Percentiles rank a stretch among this genome's conserved stretches.
Conservation (phyloP, 768 basidiomycete genomes). For the Suillus hirtellus region DNA sequence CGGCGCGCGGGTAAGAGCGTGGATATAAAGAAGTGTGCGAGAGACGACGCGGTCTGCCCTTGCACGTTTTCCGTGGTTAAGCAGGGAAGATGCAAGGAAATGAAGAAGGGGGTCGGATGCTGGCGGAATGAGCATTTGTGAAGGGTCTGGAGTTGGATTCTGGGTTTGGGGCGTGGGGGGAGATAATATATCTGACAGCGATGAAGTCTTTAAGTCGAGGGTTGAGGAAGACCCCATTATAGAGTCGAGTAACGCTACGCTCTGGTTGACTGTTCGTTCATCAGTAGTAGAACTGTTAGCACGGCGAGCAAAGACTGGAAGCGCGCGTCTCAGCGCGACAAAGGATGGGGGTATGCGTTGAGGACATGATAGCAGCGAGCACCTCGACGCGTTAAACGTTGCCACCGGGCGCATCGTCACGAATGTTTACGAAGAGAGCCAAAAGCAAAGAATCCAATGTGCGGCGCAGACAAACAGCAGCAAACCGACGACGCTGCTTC, state of each 20-base stretch:
- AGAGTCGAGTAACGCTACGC: constrained; percentile 23
- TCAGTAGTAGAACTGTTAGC: constrained; percentile 21
- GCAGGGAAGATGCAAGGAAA: constrained; percentile 62
- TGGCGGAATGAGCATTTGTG: constrained; percentile 63
- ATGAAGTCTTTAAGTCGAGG: constrained; percentile 16
- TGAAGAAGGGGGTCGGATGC: constrained; percentile 71
- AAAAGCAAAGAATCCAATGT: too few relatives aligned
- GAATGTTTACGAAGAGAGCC: not conserved
- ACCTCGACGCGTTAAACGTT: not conserved
- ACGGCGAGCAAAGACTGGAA: constrained; percentile 14
- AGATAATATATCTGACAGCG: not conserved
- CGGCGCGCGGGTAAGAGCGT: constrained; percentile 72
- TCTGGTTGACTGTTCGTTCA: constrained; percentile 25
- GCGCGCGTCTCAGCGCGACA: not conserved
- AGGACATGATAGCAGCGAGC: not conserved
- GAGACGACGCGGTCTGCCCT: constrained; percentile 57
- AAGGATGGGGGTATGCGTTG: not conserved
- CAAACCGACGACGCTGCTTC: constrained; percentile 1
- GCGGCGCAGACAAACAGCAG: not conserved
- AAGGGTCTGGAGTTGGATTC: not conserved
- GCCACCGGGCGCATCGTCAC: not conserved
- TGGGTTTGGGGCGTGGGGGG: not conserved
- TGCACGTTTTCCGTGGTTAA: constrained; percentile 64
- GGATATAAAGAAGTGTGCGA: constrained; percentile 68
- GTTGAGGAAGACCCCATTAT: constrained; percentile 26